Percentiles rank a stretch among this genome's conserved stretches.
These are phyloP conservation scores for Flaveria bidentis DNA, from an alignment of 129 eudicot species.

Conservation along the genomic window DNA sequence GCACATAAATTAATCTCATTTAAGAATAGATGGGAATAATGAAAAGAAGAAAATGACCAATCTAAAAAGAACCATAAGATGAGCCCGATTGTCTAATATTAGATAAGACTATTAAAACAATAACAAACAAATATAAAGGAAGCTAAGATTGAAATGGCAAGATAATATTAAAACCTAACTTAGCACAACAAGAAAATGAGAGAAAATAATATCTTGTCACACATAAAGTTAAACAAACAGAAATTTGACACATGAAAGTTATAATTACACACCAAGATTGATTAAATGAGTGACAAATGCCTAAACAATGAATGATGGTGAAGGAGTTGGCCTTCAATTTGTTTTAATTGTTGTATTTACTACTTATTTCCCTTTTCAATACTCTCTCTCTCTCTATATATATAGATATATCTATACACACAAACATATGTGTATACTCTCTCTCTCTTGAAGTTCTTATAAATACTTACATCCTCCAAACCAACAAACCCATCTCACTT, in stretches of 20 bases:
- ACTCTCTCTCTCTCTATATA: constrained; percentile 37
- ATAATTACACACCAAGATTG: constrained; percentile 41
- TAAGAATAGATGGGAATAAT: not conserved
- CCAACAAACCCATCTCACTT: constrained; percentile 46
- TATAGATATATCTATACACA: not conserved
- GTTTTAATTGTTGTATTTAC: constrained; percentile 55
- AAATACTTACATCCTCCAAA: constrained; percentile 51
- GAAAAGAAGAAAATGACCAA: not conserved
- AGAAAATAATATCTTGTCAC: constrained; percentile 14
- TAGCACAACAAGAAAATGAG: constrained; percentile 4
- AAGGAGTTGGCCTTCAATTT: constrained; percentile 44
- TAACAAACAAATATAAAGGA: constrained; percentile 9
- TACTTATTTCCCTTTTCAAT: constrained; percentile 55
- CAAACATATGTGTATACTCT: constrained; percentile 18
- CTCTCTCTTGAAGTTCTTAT: constrained; percentile 42
- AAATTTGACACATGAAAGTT: constrained; percentile 38
- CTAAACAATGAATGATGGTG: constrained; percentile 63
- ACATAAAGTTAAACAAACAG: constrained; percentile 27
- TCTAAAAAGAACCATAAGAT: not conserved
- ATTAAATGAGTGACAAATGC: constrained; percentile 49
- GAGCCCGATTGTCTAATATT: constrained; percentile 4
- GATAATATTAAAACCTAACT: constrained; percentile 19
- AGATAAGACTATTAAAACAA: constrained; percentile 4
- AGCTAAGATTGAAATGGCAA: constrained; percentile 20
- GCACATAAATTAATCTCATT: too few relatives aligned